A percentile compares a stretch with the other conserved stretches of the same genome.
Conservation (phyloP, 2,329 filamentous ascomycete genomes). For the Samsoniella hepiali region DNA sequence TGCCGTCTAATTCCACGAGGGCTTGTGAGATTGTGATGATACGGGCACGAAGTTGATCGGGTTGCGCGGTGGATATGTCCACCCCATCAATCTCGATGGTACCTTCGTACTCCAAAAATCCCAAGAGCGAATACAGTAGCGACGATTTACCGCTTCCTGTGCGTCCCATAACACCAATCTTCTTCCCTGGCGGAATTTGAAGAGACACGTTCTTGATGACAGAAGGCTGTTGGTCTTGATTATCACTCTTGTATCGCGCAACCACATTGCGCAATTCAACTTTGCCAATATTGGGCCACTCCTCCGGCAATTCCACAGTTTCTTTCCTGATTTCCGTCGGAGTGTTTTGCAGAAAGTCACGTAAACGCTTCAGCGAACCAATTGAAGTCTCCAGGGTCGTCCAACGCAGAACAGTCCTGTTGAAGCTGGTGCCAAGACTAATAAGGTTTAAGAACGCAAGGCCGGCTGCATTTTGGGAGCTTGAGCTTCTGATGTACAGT, state of each 20-base stretch:
- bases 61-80: background rate
- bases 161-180: background rate
- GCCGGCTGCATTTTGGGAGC: background rate
- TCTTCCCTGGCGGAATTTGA: background rate
- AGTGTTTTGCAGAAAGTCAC: background rate
- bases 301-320: background rate
- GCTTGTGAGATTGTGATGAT: constrained; percentile 24
- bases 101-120: background rate
- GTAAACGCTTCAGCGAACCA: background rate
- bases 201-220: background rate
- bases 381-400: background rate
- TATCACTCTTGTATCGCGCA: background rate
- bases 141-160: constrained; percentile 13
- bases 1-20: constrained; percentile 20
- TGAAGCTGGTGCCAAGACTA: background rate
- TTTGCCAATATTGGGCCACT: background rate
- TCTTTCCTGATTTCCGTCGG: background rate
- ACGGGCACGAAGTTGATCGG: background rate
- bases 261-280: background rate
- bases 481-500: background rate
- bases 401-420: background rate
- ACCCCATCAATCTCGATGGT: constrained; percentile 9
- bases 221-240: background rate
- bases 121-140: background rate
- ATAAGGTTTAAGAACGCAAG: background rate